A percentile compares a stretch with the other conserved stretches of the same genome.
phyloP scores from a whole-genome alignment of 2,329 filamentous ascomycete species.

The Epichloe elymi region DNA sequence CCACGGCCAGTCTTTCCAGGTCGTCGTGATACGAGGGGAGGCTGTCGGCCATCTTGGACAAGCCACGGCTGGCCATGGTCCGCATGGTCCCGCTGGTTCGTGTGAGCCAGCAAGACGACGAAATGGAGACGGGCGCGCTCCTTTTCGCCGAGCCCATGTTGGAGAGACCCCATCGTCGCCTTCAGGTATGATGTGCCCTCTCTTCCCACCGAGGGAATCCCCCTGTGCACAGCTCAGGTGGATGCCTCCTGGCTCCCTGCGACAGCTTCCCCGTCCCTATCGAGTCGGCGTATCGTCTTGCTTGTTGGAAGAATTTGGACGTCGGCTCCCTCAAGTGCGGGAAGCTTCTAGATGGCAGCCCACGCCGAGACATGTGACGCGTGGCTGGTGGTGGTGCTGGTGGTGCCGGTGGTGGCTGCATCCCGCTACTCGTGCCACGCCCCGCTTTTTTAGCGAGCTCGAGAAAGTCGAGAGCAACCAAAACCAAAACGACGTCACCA shows the following conservation, averaged over 20 bases:
- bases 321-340: constrained; percentile 2
- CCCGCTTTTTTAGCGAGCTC: neutral
- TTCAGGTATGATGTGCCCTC: constrained; percentile 6
- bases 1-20: too few species aligned
- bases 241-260: neutral
- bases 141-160: constrained; percentile 1
- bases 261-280: neutral
- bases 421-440: too few species aligned
- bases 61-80: constrained; percentile 4
- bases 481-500: neutral
- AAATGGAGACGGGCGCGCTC: constrained; percentile 3
- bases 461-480: neutral
- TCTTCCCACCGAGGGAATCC: constrained; percentile 5
- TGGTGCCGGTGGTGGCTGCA: too few species aligned
- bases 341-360: neutral
- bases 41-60: constrained; percentile 1
- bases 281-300: constrained; percentile 1
- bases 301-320: constrained; percentile 5
- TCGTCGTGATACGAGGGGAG: constrained; percentile 1
- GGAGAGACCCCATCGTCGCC: constrained; percentile 4
- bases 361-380: neutral
- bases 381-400: neutral
- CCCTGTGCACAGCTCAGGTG: constrained; percentile 6
- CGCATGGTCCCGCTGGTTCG: constrained; percentile 1
- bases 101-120: constrained; percentile 6